Base-by-base conservation (phyloP, 2,329 filamentous ascomycete species). In the Colletotrichum incanum region DNA sequence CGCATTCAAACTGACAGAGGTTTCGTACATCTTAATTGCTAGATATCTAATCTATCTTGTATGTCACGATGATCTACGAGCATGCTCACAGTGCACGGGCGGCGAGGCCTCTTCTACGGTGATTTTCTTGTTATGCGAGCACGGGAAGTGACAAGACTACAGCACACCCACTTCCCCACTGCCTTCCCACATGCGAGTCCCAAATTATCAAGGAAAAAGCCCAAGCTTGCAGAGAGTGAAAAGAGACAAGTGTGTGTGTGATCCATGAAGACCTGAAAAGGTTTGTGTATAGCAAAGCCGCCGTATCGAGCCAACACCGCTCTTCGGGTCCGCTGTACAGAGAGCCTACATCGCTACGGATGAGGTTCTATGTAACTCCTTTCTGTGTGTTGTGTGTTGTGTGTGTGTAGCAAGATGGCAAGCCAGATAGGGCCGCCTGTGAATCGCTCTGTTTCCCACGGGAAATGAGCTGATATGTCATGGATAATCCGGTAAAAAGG, bases 231-330 rank as follows among this genome's bases (percentile, higher is more conserved):
- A 58, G 34, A 65, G 56, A 59, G 61, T 52, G 3, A 58, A 63
- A 60, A 58, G 37, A 54, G 37, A 34, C 67, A 62, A 62, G 23
- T 45, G 52, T 60, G 41, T n/a, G 18, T 39, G 31, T 52, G 49
- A 59, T 43, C 70, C 70, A 70, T 70, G 52, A 39, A 41, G 65
- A 55, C 65, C 59, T 65, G 62, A 56, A 50, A 50, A 39, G 37
- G 39, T 59, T 52, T 62, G 66, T 63, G 70, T 72, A 72, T 72
- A 72, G 70, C 70, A 72, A 70, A 56, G 65, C 69, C 65, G 31
- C 47, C 47, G 67, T 60, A 62, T 49, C 68, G 49, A 61, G 55
- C 41, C 39, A 47, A 47, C 43, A 71, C 49, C 56, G 67, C 67
- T 67, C 47, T 60, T 65, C 52, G 31, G 66, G 60, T 56, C 34